phyloP scores from a whole-genome alignment of 169 alveolate genomes.

The Fabrea salina region DNA sequence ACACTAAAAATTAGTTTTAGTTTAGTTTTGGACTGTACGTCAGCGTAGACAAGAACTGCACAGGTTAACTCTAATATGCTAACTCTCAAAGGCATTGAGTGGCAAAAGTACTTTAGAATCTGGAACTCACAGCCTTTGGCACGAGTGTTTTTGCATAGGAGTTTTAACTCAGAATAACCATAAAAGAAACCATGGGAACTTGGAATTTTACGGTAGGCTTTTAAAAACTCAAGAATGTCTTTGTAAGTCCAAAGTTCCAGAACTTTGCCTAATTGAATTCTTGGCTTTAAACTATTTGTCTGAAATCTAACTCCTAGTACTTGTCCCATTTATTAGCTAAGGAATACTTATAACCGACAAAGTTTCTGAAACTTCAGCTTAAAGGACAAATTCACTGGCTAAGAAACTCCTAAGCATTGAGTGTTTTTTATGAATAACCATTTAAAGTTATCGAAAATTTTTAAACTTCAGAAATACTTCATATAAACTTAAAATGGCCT shows the following conservation, averaged over 20 bases:
- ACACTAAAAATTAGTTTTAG: not conserved
- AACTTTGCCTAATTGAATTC: no score
- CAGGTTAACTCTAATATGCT: not conserved
- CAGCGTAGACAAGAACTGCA: not conserved
- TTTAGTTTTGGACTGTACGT: not conserved
- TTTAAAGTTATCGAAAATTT: no score
- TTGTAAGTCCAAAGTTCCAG: not conserved
- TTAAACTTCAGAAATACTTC: no score
- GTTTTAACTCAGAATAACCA: not conserved
- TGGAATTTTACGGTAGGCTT: not conserved
- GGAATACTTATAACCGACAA: no score
- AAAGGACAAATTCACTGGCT: no score
- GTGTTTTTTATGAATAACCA: no score
- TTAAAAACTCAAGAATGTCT: not conserved
- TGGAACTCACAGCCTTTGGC: not conserved
- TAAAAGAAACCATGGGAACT: not conserved
- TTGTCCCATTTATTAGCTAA: no score
- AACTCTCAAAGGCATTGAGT: not conserved
- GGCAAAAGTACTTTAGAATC: not conserved
- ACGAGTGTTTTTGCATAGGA: not conserved
- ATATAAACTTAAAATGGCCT: no score
- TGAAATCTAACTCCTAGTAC: no score
- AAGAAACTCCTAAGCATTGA: no score
- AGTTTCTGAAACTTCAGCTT: no score
- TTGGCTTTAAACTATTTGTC: no score